Conservation (phyloP, 2,329 filamentous ascomycete genomes). For the Fusarium sp. region DNA sequence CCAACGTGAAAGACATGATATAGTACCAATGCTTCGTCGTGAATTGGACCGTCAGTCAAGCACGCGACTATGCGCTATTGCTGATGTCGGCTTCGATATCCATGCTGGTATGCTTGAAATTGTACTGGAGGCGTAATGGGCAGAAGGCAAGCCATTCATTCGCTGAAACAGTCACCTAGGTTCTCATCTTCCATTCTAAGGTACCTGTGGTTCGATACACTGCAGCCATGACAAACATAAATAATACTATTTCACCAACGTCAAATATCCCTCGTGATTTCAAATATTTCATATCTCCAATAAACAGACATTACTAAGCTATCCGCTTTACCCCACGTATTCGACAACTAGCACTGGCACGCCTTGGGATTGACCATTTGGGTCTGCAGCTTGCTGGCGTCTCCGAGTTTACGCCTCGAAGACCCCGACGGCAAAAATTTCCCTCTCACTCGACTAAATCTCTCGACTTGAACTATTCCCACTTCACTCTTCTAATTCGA, state of each 20-base stretch:
- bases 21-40: not conserved
- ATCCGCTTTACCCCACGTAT: slow-evolving; percentile 29
- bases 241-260: not conserved
- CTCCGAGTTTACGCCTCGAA: slow-evolving; percentile 42
- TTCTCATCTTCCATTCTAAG: not conserved
- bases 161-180: not conserved
- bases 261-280: slow-evolving; percentile 9
- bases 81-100: slow-evolving; percentile 11
- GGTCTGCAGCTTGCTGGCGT: slow-evolving; percentile 33
- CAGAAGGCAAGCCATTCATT: not conserved
- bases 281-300: not conserved
- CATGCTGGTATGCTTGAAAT: not conserved
- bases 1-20: slow-evolving; percentile 8
- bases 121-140: not conserved
- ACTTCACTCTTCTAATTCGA: slow-evolving; percentile 3
- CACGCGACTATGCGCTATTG: slow-evolving; percentile 27
- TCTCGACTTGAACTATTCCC: slow-evolving; percentile 1
- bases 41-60: slow-evolving; percentile 6
- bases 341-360: slow-evolving; percentile 10
- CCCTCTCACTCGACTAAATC: slow-evolving; percentile 23
- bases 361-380: slow-evolving; percentile 41
- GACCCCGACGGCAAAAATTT: slow-evolving; percentile 41
- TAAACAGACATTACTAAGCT: slow-evolving; percentile 26
- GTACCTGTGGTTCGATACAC: slow-evolving; percentile 1
- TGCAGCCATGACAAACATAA: slow-evolving; percentile 7